These are phyloP conservation scores for Scedosporium aurantiacum DNA, from an alignment of 2,329 filamentous ascomycete species.

Conservation along the genomic window DNA sequence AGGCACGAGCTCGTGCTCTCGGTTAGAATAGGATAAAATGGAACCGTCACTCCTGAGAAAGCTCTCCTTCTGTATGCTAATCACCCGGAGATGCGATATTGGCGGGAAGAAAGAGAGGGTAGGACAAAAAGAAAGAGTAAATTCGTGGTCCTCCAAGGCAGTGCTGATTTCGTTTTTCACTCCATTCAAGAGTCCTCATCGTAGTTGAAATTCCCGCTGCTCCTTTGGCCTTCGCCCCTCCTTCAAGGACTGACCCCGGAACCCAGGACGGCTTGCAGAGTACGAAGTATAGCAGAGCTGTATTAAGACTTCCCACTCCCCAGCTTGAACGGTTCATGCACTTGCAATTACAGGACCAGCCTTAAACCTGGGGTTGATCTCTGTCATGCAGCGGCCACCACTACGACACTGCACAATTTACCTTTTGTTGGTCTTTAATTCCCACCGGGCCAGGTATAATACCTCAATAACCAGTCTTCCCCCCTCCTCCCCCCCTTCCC, in stretches of 20 bases:
- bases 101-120: no score
- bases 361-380: conserved; percentile 1
- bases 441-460: background rate
- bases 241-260: background rate
- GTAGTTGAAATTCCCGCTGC: no score
- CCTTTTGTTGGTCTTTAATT: background rate
- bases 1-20: no score
- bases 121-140: no score
- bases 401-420: background rate
- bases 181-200: no score
- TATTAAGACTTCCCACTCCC: background rate
- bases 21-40: no score
- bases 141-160: background rate
- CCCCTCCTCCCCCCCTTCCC: background rate
- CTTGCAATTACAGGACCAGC: background rate
- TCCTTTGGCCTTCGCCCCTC: background rate
- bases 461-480: background rate
- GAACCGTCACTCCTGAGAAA: no score
- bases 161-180: background rate
- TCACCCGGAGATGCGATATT: no score
- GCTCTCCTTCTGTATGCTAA: no score
- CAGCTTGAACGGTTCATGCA: background rate
- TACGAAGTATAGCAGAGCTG: background rate
- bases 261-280: no score
- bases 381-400: background rate